Evolutionary conservation across 139 green algal species (phyloP).

Genomic region (Micractinium sp.): DNA sequence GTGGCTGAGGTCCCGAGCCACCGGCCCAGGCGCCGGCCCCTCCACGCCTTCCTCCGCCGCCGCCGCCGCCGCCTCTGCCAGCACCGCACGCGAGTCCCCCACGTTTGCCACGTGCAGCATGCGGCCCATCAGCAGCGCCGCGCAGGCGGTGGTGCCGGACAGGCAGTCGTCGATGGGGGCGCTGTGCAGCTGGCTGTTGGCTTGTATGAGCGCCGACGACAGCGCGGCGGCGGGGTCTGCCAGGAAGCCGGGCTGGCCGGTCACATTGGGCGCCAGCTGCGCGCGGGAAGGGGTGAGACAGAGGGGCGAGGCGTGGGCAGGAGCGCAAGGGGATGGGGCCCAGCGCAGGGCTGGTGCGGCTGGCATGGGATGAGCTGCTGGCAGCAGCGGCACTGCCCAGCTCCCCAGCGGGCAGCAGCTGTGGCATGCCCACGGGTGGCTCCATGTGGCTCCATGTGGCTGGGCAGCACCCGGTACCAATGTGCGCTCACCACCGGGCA

Average conservation of each 20-base stretch:
- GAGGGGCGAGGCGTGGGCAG: background rate
- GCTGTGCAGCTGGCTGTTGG: constrained; percentile 85
- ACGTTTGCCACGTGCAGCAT: constrained; percentile 90
- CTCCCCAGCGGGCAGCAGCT: background rate
- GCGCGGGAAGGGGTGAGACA: background rate
- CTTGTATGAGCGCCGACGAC: constrained; percentile 71
- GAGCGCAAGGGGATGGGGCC: background rate
- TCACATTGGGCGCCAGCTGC: constrained; percentile 59
- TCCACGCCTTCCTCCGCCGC: constrained; percentile 34
- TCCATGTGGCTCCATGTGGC: background rate
- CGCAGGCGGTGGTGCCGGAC: constrained; percentile 89
- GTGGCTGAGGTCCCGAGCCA: constrained; percentile 58
- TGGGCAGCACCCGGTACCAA: background rate
- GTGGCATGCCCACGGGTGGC: background rate
- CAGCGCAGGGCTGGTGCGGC: background rate
- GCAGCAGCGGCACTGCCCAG: background rate
- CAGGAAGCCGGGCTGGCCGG: constrained; percentile 38
- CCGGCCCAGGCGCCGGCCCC: constrained; percentile 44
- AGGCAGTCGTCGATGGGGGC: constrained; percentile 70
- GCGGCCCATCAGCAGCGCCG: constrained; percentile 68
- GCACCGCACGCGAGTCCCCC: constrained; percentile 88
- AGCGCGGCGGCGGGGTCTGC: constrained; percentile 47
- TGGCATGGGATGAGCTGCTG: background rate
- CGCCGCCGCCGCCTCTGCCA: constrained; percentile 44
- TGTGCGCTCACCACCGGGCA: background rate